Evolutionary conservation across 2,329 filamentous ascomycete genomes (phyloP), one percentile per base, ranked within the genome.

Genomic region (Pleomassaria siparia): DNA sequence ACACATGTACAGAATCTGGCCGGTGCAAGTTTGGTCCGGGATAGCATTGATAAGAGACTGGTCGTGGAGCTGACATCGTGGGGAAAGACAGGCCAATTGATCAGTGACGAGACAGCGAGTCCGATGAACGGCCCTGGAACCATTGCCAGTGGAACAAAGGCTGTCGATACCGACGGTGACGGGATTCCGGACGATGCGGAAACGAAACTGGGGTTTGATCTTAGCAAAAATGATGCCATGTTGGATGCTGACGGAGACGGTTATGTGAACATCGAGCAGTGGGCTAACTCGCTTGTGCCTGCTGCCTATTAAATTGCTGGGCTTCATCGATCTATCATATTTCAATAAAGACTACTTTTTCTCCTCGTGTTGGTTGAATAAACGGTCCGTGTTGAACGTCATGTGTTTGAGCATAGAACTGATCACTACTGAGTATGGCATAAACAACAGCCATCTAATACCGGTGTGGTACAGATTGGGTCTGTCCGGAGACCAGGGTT

Each of bases 121-220:
- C 66, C 67, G 4, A 69, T 78, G 60, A 69, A 69, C 15, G 74
- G 72, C 0, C 66, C 71, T 0, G 75, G 74, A 0, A 66, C 59
- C 6, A 59, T 79, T 36, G 63, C 63, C 8, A 63, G 64, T 10
- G 76, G 74, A 8, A 65, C 61, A 1, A 66, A 66, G 26, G 69
- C 69, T 35, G 63, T 62, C 15, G 78, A 80, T 51, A 66, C 72
- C 0, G 77, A 80, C 55, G 72, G 72, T 0, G 77, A 80, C 49
- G 76, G 78, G 1, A 79, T 80, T 36, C 76, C 76, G 2, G 77
- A 80, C 59, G 71, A 69, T 20, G 77, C 72, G 54, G 77, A 80
- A 58, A 61, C 55, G 20, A 66, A 70, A 8, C 72, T 78, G 44
- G 74, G 76, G 5, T 66, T 70, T 5, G 66, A 74, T 43, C 21